Conservation (phyloP, 1,139 yeast species). For the Yamadazyma dushanensis region DNA sequence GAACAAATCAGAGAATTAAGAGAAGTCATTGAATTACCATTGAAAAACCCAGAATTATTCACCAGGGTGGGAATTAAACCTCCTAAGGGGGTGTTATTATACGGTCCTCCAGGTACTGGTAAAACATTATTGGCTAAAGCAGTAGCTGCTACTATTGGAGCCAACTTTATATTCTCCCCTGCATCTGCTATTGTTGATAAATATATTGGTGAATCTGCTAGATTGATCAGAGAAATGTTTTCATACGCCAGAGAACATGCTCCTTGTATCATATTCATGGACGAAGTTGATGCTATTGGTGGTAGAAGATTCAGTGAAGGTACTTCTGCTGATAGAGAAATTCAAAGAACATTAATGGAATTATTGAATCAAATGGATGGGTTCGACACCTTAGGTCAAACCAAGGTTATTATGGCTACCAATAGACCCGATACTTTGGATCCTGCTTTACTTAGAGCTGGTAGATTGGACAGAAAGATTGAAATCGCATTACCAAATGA, state of each 20-base stretch:
- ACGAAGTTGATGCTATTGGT: conserved; percentile 98
- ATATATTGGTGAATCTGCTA: conserved; percentile 97
- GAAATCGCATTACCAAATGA: conserved; percentile 97
- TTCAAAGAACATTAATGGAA: conserved; percentile 98
- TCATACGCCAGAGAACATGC: conserved; percentile 97
- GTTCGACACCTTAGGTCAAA: conserved; percentile 94
- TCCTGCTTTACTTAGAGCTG: conserved; percentile 98
- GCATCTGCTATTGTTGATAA: conserved; percentile 98
- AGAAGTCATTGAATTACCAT: conserved; percentile 96
- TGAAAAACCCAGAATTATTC: conserved; percentile 95
- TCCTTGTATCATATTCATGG: conserved; percentile 99
- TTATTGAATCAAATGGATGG: conserved; percentile 98
- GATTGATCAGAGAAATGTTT: conserved; percentile 97
- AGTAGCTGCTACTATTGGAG: conserved; percentile 98
- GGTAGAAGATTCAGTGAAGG: conserved; percentile 98
- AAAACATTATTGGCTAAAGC: conserved; percentile 95
- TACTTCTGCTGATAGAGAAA: conserved; percentile 98
- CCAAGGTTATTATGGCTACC: conserved; percentile 98
- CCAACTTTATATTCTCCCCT: conserved; percentile 95
- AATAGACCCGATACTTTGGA: conserved; percentile 98
- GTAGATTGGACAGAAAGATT: conserved; percentile 95
- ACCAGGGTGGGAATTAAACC: conserved; percentile 96
- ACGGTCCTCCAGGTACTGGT: conserved; percentile 99
- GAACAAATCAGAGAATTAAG: conserved; percentile 96
- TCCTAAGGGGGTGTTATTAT: conserved; percentile 94